Evolutionary conservation across 495 filamentous ascomycete genomes (phyloP), one percentile per base, ranked within the genome.

Genomic region (Aspergillus homomorphus): DNA sequence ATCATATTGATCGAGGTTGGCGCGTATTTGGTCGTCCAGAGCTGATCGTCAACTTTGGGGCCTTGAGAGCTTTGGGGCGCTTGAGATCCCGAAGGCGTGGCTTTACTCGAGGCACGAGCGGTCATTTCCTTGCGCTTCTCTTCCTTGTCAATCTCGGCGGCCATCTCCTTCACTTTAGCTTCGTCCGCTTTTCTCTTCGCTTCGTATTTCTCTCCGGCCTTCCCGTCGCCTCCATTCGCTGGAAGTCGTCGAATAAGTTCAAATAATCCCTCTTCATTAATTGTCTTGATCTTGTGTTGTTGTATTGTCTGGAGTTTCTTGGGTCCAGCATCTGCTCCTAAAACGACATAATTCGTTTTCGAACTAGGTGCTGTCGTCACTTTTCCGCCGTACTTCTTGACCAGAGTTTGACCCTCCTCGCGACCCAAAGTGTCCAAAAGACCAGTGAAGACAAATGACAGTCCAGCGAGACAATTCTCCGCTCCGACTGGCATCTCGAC

Each of bases 11-110:
- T 79, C 41, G 85, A 79, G 0, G 86, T 88, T 4, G 94, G 94
- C 0, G 94, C 93, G 74, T 99, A 98, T 66, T 97, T 97, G 24
- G 87, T 88, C 7, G 95, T 98, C 94, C 94, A 98, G 6, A 99
- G 80, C 46, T 91, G 85, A 58, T 81, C 84, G 53, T 87, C 82
- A 18, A 80, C 73, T 18, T 72, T 77, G 9, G 66, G 33, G 18
- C 18, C 43, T 49, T 68, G 64, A 22, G 69, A 62, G 42, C 38
- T 56, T 18, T 63, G 61, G 26, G 70, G 23, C 22, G 64, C 26
- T 57, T 70, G 59, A 41, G 62, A 53, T 33, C 61, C 57, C 19
- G 50, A 22, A 10, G 58, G 26, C 16, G 45, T 65, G n/a, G 60
- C 42, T 1, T 30, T 30, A 18, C 30, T 51, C 12, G 12, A 38